Conservation (phyloP, 2,329 filamentous ascomycete genomes). For the Chrysosporium keratinophilum region DNA sequence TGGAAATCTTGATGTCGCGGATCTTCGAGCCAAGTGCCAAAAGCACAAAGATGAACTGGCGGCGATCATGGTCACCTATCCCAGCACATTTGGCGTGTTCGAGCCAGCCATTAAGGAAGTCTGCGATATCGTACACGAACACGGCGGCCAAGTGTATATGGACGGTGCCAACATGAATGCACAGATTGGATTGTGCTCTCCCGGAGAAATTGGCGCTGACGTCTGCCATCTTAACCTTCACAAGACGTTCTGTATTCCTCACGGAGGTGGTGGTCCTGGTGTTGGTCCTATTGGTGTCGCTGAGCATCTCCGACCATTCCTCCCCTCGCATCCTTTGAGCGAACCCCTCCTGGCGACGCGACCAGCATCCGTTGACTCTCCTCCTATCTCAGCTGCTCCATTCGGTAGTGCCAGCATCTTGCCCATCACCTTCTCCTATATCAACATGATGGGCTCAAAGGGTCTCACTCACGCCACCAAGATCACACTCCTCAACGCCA, state of each 20-base stretch:
- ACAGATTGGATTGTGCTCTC: conserved; percentile 89
- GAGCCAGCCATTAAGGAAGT: conserved; percentile 80
- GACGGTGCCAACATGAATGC: conserved; percentile 98
- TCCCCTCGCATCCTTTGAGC: conserved; percentile 60
- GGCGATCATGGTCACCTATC: conserved; percentile 95
- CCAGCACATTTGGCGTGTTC: conserved; percentile 89
- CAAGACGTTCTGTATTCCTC: conserved; percentile 98
- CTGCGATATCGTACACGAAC: conserved; percentile 71
- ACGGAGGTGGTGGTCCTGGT: conserved; percentile 86
- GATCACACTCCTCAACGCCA: conserved; percentile 88
- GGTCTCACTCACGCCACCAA: conserved; percentile 84
- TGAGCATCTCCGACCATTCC: conserved; percentile 62
- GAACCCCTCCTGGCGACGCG: conserved; percentile 37
- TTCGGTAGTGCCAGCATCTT: conserved; percentile 86
- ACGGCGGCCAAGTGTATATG: conserved; percentile 96
- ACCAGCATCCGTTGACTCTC: conserved; percentile 39
- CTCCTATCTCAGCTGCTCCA: conserved; percentile 64
- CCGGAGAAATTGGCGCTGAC: conserved; percentile 88
- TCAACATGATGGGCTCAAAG: conserved; percentile 77
- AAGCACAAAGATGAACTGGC: conserved; percentile 76
- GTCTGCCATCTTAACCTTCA: conserved; percentile 96
- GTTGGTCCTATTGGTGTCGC: conserved; percentile 92
- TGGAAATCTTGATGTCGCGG: conserved; percentile 78
- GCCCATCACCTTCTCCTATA: conserved; percentile 91
- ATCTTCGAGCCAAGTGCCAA: conserved; percentile 79